Evolutionary conservation across 306 rosid species (phyloP).

Genomic region (Parietaria judaica): DNA sequence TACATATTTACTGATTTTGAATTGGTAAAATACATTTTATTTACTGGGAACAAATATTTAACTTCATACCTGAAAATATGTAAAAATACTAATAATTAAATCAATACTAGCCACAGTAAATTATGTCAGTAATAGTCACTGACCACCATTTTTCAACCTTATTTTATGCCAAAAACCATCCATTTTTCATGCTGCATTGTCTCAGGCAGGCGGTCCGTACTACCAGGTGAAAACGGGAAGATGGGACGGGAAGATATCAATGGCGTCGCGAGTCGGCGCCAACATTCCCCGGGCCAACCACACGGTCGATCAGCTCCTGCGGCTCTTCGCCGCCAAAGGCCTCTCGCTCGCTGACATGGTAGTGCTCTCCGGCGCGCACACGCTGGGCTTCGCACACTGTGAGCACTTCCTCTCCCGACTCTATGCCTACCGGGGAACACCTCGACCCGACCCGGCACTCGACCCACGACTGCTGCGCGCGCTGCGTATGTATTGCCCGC

Average conservation of each 20-base stretch:
- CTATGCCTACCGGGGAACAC: slow-evolving; percentile 43
- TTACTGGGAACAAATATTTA: too few species aligned
- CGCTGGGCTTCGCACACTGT: slow-evolving; percentile 84
- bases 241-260: slow-evolving; percentile 86
- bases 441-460: slow-evolving; percentile 57
- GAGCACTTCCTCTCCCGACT: slow-evolving; percentile 49
- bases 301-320: slow-evolving; percentile 65
- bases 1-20: too few species aligned
- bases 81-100: too few species aligned
- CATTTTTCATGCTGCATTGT: background rate
- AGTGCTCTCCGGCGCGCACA: slow-evolving; percentile 87
- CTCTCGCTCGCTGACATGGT: slow-evolving; percentile 54
- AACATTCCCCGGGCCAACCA: slow-evolving; percentile 75
- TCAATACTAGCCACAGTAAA: too few species aligned
- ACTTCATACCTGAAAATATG: background rate
- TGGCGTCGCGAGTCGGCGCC: slow-evolving; percentile 60
- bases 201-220: slow-evolving; percentile 82
- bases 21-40: too few species aligned
- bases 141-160: too few species aligned
- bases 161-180: background rate
- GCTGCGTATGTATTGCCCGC: slow-evolving; percentile 72
- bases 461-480: slow-evolving; percentile 50
- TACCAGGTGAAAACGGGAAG: slow-evolving; percentile 81
- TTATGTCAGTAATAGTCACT: too few species aligned
- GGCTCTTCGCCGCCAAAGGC: slow-evolving; percentile 73